Percentiles rank a stretch among this genome's conserved stretches.
phyloP scores from a whole-genome alignment of 768 basidiomycete genomes.

The Pulveroboletus sp. region DNA sequence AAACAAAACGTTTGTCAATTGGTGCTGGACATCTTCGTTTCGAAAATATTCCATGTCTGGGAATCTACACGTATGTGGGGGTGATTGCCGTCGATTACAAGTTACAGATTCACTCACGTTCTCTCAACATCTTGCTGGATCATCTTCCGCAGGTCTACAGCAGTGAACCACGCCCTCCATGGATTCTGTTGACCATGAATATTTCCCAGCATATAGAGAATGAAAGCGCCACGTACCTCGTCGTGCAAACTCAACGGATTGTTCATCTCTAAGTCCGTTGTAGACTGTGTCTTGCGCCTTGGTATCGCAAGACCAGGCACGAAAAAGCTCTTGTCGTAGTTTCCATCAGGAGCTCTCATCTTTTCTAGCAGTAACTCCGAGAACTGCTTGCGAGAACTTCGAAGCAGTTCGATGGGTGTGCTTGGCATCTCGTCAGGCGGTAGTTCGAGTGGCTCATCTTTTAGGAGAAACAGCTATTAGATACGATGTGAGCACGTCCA shows the following conservation, averaged over 20 bases:
- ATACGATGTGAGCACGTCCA: constrained; percentile 16
- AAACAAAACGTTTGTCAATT: constrained; percentile 84
- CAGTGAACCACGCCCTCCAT: constrained; percentile 91
- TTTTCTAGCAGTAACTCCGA: constrained; percentile 55
- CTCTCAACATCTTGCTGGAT: constrained; percentile 94
- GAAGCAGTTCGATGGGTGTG: constrained; percentile 41
- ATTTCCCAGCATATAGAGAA: background rate
- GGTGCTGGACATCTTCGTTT: constrained; percentile 62
- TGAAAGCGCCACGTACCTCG: constrained; percentile 41
- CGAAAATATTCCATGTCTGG: constrained; percentile 96
- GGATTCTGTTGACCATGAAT: constrained; percentile 58
- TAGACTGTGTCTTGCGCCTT: constrained; percentile 24
- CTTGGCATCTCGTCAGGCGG: constrained; percentile 36
- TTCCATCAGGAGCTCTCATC: constrained; percentile 82
- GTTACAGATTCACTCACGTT: constrained; percentile 56
- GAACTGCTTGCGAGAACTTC: constrained; percentile 52
- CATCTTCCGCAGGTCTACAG: constrained; percentile 82
- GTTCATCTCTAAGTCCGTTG: constrained; percentile 58
- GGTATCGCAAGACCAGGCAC: constrained; percentile 46
- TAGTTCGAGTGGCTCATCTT: constrained; percentile 58
- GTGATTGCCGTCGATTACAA: constrained; percentile 1
- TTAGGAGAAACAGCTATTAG: constrained; percentile 62
- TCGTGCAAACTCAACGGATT: constrained; percentile 80
- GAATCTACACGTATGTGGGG: constrained; percentile 52
- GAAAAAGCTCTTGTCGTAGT: constrained; percentile 64